phyloP scores from a whole-genome alignment of 2,329 filamentous ascomycete genomes.

The Pestalotiopsis sp. region DNA sequence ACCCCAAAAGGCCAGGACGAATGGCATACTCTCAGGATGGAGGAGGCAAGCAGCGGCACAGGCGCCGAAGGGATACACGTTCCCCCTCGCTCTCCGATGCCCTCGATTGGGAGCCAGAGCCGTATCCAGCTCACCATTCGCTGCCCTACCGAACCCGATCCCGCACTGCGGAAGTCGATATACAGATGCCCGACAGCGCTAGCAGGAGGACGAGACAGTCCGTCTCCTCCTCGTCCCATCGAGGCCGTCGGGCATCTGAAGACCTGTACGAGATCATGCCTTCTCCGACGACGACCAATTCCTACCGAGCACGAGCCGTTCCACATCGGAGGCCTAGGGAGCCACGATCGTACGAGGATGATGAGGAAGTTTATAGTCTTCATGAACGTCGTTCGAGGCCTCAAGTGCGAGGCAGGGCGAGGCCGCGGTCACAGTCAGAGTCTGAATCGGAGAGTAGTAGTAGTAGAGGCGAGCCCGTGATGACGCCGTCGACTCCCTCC shows the following conservation, averaged over 20 bases:
- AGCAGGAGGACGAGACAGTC: constrained; percentile 23
- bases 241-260: constrained; percentile 27
- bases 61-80: constrained; percentile 28
- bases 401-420: constrained; percentile 25
- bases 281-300: constrained; percentile 27
- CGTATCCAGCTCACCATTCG: constrained; percentile 31
- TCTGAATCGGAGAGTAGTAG: constrained; percentile 25
- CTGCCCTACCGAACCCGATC: constrained; percentile 36
- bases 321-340: constrained; percentile 26
- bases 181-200: constrained; percentile 33
- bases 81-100: constrained; percentile 29
- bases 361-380: constrained; percentile 17
- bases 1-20: constrained; percentile 22
- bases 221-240: constrained; percentile 22
- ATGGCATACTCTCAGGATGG: constrained; percentile 33
- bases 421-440: constrained; percentile 22
- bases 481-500: constrained; percentile 31
- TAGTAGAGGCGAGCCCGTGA: constrained; percentile 11
- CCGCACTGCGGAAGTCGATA: constrained; percentile 23
- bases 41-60: constrained; percentile 29
- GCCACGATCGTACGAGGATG: constrained; percentile 23
- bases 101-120: constrained; percentile 33
- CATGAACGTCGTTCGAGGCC: constrained; percentile 27
- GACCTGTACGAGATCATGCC: constrained; percentile 30
- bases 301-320: constrained; percentile 25